phyloP scores from a whole-genome alignment of 2,329 filamentous ascomycete genomes.

The Fusarium acutatum region DNA sequence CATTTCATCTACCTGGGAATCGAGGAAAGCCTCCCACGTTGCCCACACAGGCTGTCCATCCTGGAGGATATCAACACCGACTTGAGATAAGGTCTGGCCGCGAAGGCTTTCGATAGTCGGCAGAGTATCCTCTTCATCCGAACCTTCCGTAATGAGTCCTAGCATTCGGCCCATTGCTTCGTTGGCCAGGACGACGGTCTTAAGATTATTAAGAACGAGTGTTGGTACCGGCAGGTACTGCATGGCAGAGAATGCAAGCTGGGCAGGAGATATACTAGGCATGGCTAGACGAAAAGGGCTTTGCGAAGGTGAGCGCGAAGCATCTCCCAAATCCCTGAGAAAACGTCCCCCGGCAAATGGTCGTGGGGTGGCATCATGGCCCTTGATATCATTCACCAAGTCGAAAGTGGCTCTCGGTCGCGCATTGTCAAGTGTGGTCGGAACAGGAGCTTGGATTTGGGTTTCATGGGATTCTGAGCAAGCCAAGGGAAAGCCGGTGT shows the following conservation, averaged over 20 bases:
- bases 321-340: conserved; percentile 44
- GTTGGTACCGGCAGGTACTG: conserved; percentile 79
- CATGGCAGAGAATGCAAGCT: conserved; percentile 72
- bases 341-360: conserved; percentile 45
- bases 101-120: conserved; percentile 67
- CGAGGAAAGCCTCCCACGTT: conserved; percentile 67
- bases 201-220: conserved; percentile 72
- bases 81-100: conserved; percentile 72
- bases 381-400: conserved; percentile 20
- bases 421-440: conserved; percentile 12
- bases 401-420: conserved; percentile 32
- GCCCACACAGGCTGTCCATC: conserved; percentile 69
- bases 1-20: conserved; percentile 59
- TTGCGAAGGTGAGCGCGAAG: conserved; percentile 47
- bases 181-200: conserved; percentile 77
- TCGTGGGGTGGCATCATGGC: conserved; percentile 39
- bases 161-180: conserved; percentile 77
- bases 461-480: conserved; percentile 21
- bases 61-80: conserved; percentile 78
- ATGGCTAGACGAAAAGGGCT: conserved; percentile 54
- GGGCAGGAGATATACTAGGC: conserved; percentile 58
- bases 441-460: conserved; percentile 25
- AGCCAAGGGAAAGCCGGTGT: conserved; percentile 32
- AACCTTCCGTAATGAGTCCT: conserved; percentile 59
- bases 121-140: conserved; percentile 51